Conservation (phyloP, 768 basidiomycete species). For the Dioszegia crocea region DNA sequence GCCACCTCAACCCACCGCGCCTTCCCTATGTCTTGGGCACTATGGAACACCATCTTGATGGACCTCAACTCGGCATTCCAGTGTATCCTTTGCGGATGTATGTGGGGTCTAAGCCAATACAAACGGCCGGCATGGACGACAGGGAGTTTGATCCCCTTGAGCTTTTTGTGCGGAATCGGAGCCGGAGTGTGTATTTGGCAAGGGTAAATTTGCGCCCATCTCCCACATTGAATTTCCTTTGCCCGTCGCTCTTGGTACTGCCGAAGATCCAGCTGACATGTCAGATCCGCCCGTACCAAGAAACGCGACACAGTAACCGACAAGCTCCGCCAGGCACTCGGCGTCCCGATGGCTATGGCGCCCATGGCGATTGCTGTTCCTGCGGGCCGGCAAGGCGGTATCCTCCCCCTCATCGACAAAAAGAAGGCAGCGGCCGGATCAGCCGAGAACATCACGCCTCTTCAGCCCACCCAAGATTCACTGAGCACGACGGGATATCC, state of each 20-base stretch:
- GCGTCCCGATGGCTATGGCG: constrained; percentile 29
- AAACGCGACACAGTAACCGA: constrained; percentile 38
- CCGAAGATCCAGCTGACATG: neutral
- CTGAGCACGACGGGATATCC: no score
- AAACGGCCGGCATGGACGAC: constrained; percentile 53
- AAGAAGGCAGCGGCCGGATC: no score
- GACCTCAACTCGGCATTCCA: constrained; percentile 73
- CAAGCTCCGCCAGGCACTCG: constrained; percentile 40
- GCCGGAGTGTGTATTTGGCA: constrained; percentile 71
- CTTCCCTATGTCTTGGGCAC: constrained; percentile 54
- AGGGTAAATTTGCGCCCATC: constrained; percentile 49
- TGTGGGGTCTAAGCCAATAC: constrained; percentile 65
- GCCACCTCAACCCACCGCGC: constrained; percentile 66
- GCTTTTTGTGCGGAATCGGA: constrained; percentile 71
- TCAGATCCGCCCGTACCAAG: constrained; percentile 37
- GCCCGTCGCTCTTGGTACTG: no score
- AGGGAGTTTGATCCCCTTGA: constrained; percentile 63
- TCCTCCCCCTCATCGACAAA: neutral
- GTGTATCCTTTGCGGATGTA: constrained; percentile 58
- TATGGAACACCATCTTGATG: constrained; percentile 62
- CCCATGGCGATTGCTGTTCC: neutral
- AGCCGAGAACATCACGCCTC: no score
- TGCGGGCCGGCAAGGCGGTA: neutral
- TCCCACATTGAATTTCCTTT: no score
- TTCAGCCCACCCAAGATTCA: no score